Conservation (phyloP, 805 yeast species). For the Candida ulmi region DNA sequence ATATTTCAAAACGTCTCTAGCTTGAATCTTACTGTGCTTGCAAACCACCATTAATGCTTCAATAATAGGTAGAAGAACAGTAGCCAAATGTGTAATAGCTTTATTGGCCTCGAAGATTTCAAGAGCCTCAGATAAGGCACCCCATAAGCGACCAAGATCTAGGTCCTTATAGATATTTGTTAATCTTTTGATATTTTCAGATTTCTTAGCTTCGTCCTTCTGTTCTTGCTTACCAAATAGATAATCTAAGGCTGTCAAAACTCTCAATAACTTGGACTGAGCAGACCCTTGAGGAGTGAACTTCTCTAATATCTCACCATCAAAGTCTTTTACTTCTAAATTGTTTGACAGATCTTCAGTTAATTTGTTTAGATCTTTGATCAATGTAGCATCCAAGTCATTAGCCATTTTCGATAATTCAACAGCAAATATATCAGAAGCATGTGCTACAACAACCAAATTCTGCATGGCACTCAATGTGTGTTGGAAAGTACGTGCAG, state of each 20-base stretch:
- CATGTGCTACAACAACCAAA: slow-evolving; percentile 53
- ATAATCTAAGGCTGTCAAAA: slow-evolving; percentile 83
- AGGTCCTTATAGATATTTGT: slow-evolving; percentile 59
- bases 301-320: slow-evolving; percentile 49
- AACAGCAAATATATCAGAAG: slow-evolving; percentile 57
- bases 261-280: slow-evolving; percentile 82
- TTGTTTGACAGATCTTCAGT: slow-evolving; percentile 36
- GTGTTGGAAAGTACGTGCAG: slow-evolving; percentile 79
- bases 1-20: slow-evolving; percentile 50
- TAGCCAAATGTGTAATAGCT: slow-evolving; percentile 58
- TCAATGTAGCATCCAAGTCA: slow-evolving; percentile 46
- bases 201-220: too few relatives aligned
- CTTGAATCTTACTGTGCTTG: slow-evolving; percentile 64
- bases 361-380: slow-evolving; percentile 48
- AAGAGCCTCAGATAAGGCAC: slow-evolving; percentile 70
- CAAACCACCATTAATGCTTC: slow-evolving; percentile 96
- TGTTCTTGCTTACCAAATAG: slow-evolving; percentile 48
- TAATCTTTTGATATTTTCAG: slow-evolving; percentile 35
- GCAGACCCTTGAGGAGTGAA: slow-evolving; percentile 79
- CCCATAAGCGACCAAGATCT: slow-evolving; percentile 79
- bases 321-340: slow-evolving; percentile 39
- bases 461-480: slow-evolving; percentile 78
- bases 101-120: slow-evolving; percentile 54
- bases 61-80: slow-evolving; percentile 77
- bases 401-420: slow-evolving; percentile 66